Conservation (phyloP, 352 stramenopile species). For the Phytopythium kandeliae region DNA sequence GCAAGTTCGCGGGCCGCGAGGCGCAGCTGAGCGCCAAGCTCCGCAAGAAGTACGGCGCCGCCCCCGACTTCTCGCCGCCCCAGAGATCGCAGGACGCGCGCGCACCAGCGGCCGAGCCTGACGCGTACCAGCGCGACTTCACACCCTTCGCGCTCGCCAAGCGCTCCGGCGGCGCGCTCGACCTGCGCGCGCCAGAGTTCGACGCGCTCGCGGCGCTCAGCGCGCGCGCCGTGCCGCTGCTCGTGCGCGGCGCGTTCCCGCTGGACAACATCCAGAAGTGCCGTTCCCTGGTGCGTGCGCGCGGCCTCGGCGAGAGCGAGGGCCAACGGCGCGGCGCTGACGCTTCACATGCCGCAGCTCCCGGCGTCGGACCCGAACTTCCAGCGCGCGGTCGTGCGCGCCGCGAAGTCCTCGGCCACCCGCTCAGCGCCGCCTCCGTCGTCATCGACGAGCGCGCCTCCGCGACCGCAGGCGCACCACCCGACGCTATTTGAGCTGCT, state of each 20-base stretch:
- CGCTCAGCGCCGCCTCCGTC: slow-evolving; percentile 1
- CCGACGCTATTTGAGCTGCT: slow-evolving; percentile 51
- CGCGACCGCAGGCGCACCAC: not conserved
- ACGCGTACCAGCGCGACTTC: slow-evolving; percentile 36
- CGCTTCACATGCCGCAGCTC: slow-evolving; percentile 43
- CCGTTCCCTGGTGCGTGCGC: slow-evolving; percentile 43
- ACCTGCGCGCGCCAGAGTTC: slow-evolving; percentile 51
- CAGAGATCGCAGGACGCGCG: not conserved
- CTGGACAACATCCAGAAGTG: slow-evolving; percentile 90
- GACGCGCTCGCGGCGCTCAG: slow-evolving; percentile 48
- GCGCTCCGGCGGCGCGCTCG: slow-evolving; percentile 19
- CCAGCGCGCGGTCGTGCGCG: slow-evolving; percentile 26
- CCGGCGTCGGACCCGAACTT: slow-evolving; percentile 51
- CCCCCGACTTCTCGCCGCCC: slow-evolving; percentile 22
- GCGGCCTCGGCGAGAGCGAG: too few relatives aligned
- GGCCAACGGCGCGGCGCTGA: too few relatives aligned
- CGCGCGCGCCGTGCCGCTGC: slow-evolving; percentile 15
- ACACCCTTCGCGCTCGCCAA: slow-evolving; percentile 12
- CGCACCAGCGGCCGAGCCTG: not conserved
- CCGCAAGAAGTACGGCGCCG: slow-evolving; percentile 70
- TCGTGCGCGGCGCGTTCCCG: slow-evolving; percentile 23
- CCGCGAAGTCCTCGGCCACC: slow-evolving; percentile 20
- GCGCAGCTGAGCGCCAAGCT: slow-evolving; percentile 60
- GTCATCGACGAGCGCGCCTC: slow-evolving; percentile 13
- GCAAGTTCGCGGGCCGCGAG: slow-evolving; percentile 62